A percentile compares a stretch with the other conserved stretches of the same genome.
These are phyloP conservation scores for Hypoxylon sp. DNA, from an alignment of 2,329 filamentous ascomycete genomes.

Conservation along the genomic window DNA sequence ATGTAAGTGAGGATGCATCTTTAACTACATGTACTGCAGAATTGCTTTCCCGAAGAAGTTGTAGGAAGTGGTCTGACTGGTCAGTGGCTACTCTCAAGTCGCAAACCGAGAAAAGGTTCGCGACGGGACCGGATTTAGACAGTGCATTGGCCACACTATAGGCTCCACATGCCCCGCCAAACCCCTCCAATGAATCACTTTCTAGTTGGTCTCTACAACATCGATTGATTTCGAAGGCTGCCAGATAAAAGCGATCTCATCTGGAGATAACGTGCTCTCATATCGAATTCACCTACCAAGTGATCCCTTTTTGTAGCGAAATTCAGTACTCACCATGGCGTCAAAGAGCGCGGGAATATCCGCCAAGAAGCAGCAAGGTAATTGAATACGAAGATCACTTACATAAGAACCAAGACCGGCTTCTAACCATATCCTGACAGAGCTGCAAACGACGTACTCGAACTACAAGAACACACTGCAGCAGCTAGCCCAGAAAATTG, in stretches of 20 bases:
- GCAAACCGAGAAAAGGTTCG: conserved; percentile 32
- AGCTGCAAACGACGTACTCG: conserved; percentile 84
- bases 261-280: conserved; percentile 12
- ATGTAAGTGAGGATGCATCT: conserved; percentile 97
- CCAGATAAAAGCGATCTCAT: conserved; percentile 30
- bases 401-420: neutral
- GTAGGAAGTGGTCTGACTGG: conserved; percentile 19
- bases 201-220: conserved; percentile 34
- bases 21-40: conserved; percentile 52
- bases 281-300: conserved; percentile 20
- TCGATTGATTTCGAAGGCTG: conserved; percentile 31
- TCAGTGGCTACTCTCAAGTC: conserved; percentile 26
- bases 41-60: conserved; percentile 24
- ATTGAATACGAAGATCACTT: conserved; percentile 32
- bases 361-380: conserved; percentile 82
- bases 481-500: conserved; percentile 95
- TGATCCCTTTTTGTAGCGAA: neutral
- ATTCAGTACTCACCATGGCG: conserved; percentile 59
- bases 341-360: conserved; percentile 63
- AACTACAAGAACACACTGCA: conserved; percentile 86
- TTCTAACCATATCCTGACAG: conserved; percentile 60
- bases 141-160: conserved; percentile 49
- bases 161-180: conserved; percentile 42
- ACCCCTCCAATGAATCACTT: conserved; percentile 47
- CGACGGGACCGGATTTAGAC: conserved; percentile 23